Evolutionary conservation across 2,329 filamentous ascomycete genomes (phyloP), one percentile per base, ranked within the genome.

Genomic region (Fusarium sp.): DNA sequence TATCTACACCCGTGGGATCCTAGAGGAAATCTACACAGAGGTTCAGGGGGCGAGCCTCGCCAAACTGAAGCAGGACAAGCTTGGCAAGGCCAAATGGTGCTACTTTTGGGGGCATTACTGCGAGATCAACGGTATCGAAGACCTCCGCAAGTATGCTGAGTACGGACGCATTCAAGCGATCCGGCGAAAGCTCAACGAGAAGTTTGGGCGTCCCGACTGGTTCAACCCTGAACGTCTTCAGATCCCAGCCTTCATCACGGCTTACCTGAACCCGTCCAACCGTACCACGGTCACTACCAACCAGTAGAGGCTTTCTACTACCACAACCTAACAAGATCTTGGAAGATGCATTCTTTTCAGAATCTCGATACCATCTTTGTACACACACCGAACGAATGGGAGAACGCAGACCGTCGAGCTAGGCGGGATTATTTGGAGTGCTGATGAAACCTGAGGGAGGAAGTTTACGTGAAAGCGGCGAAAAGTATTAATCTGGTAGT

Each of bases 1-100:
- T 13, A 31, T 31, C 29, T 31, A 31, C 29, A 31, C 29, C 13
- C 29, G 29, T 13, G 29, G 29, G 0, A 5, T 20, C 7, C 10
- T 17, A 2, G 52, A 14, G 0, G 46, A 49, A 2, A 15, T 21
- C 5, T 50, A 50, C 3, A 31, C 18, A 0, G 17, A 20, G 4
- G 6, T 57, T 9, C 5, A 36, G 1, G 17, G 17, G 0, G 2
- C 5, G 1, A 31, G 25, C 1, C 18, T 57, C 2, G 5, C 8
- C 4, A 9, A 17, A 2, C 39, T 57, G 3, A 39, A 51, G 37
- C 14, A 51, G 11, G n/a, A n/a, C 7, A 56, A 50, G 10, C 15
- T 51, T 4, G 35, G 33, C 7, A 18, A 23, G 17, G 1, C 7
- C 6, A 20, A 18, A 10, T 56, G 52, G 45, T 8, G 13, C 11